Base-by-base conservation (phyloP, 176 grass and related monocot species). In the Oryza glumipatula region DNA sequence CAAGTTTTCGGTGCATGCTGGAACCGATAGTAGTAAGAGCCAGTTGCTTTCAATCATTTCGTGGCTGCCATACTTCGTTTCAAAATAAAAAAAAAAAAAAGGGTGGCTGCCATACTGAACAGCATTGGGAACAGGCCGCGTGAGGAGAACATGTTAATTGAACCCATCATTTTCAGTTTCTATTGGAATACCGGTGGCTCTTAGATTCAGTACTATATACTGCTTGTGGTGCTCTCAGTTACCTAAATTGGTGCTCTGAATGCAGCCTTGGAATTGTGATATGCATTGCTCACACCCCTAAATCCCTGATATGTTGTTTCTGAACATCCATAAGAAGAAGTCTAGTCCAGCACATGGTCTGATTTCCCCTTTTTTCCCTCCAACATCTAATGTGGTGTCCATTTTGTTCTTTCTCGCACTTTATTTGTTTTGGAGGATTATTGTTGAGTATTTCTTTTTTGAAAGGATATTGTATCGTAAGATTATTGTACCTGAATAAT, bases 1-100 rank as follows among this genome's bases (percentile, higher is more conserved):
- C 63, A 86, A 70, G 41, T 88, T 49, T 87, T 78, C 54, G 21
- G 73, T n/a, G 46, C 19, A 14, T 48, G 65, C 47, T 22, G 13
- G 23, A 60, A 26, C 63, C 14, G 39, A 6, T 21, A 26, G 23
- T 61, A 23, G 60, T 49, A 23, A 63, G 58, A 23, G 7, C 58
- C n/a, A 63, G n/a, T 63, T 63, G 58, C n/a, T 63, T 63, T 63
- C n/a, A 63, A 63, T 22, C 58, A 63, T 63, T 63, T 23, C 1
- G 8, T 63, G 58, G 58, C 58, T 63, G 58, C 21, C 56, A 61
- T 61, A 22, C 21, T 22, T 44, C 10, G 43, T 44, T 44, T 44
- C 43, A 44, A 44, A 44, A 41, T 7, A 41, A 44, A 44, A 44
- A 44, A 44, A 44, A 44, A 44, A 43, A 43, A 43, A 43, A 9